Conservation (phyloP, 371 early-diverging fungal species). For the Gilbertella persicaria region DNA sequence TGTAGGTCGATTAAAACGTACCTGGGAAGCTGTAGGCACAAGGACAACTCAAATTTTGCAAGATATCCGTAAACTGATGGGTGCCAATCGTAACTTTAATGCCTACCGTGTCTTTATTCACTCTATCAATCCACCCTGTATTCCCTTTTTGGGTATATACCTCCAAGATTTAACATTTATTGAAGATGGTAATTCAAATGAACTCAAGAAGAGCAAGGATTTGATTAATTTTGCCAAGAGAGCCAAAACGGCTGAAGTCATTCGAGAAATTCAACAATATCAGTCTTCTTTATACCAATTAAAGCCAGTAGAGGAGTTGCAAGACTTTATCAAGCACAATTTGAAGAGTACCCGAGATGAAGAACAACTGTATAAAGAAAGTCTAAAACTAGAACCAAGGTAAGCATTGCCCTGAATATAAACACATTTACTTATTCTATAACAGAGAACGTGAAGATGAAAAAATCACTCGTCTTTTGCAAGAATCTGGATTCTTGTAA, state of each 20-base stretch:
- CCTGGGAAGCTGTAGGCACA: constrained; percentile 67
- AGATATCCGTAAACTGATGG: constrained; percentile 70
- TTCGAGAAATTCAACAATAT: constrained; percentile 90
- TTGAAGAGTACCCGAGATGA: constrained; percentile 66
- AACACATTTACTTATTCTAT: neutral
- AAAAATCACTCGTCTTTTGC: constrained; percentile 80
- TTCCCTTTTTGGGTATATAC: constrained; percentile 90
- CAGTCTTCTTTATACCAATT: constrained; percentile 83
- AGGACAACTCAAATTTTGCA: constrained; percentile 33
- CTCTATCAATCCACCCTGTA: constrained; percentile 87
- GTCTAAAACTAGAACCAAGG: constrained; percentile 72
- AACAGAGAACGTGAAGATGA: constrained; percentile 84
- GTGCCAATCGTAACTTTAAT: constrained; percentile 79
- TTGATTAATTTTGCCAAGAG: constrained; percentile 93
- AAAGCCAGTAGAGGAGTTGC: constrained; percentile 77
- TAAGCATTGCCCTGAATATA: constrained; percentile 10
- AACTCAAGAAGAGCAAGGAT: constrained; percentile 54
- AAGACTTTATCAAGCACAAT: constrained; percentile 73
- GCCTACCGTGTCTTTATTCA: constrained; percentile 87
- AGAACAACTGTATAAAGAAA: constrained; percentile 69
- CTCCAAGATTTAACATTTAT: constrained; percentile 92
- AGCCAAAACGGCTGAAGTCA: constrained; percentile 81
- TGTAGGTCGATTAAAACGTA: constrained; percentile 84
- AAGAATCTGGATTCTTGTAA: constrained; percentile 86
- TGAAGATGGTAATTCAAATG: constrained; percentile 90